These are phyloP conservation scores for Talaromyces adpressus DNA, from an alignment of 495 filamentous ascomycete species.

Conservation along the genomic window DNA sequence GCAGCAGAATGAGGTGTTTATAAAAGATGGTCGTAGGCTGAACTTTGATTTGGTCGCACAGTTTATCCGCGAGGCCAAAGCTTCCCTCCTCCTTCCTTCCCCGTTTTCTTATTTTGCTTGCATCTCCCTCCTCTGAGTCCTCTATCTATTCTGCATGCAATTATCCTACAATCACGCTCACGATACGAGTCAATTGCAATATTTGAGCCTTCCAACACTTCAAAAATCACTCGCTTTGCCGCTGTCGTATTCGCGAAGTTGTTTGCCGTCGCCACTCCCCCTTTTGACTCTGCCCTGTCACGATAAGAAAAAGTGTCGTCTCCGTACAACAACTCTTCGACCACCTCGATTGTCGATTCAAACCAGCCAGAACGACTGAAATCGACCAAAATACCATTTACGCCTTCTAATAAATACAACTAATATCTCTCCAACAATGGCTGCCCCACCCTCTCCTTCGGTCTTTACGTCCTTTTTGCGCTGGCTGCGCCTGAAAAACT, in stretches of 20 bases:
- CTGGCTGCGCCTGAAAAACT: slow-evolving; percentile 71
- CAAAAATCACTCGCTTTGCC: background rate
- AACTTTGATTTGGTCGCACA: background rate
- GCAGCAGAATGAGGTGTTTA: too few relatives aligned
- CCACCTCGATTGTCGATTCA: background rate
- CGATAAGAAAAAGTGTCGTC: background rate
- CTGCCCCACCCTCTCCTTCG: slow-evolving; percentile 21
- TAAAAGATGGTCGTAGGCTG: too few relatives aligned
- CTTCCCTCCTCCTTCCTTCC: background rate
- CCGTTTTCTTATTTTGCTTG: background rate
- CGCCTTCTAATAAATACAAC: background rate
- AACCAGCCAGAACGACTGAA: background rate
- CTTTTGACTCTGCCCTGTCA: background rate
- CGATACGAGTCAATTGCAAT: background rate
- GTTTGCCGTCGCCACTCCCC: background rate
- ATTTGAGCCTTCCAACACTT: background rate
- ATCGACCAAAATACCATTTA: background rate
- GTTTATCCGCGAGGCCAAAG: background rate
- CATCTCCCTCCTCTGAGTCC: background rate
- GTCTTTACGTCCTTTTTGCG: slow-evolving; percentile 42
- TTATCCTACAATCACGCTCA: background rate
- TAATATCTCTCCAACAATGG: slow-evolving; percentile 15
- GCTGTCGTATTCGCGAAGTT: background rate
- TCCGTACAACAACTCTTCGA: background rate
- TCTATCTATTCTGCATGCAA: background rate